Evolutionary conservation across 257 asterid genomes (phyloP), one percentile per base, ranked within the genome.

Genomic region (Solanum chiquidenum): DNA sequence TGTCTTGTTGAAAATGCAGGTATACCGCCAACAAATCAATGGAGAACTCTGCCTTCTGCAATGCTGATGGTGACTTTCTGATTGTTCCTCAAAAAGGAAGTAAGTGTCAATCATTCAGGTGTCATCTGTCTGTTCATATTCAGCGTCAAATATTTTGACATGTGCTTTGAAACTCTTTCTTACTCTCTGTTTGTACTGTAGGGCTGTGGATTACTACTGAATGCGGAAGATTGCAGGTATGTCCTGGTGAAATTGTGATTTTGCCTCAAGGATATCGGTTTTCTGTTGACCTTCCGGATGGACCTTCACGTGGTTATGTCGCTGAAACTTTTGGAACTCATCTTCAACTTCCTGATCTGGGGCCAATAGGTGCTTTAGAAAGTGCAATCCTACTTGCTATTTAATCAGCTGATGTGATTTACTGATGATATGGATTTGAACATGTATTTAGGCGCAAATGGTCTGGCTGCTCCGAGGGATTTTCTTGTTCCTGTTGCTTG

Each of bases 271-370:
- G 99, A 73, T 93, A 94, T 64, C 94, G 98, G 62, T 97, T 96
- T 89, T 90, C 90, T 86, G 89, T 97, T 88, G 96, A 96, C 91
- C 94, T 96, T 80, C 99, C 98, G 12, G 98, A 97, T 84, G 99
- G 98, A 83, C 94, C 98, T 60, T 95, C 99, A 37, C 96, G 96
- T 89, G 99, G 99, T 83, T 97, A 97, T 82, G 91, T 95, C 68
- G 96, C 99, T 88, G 99, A 97, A 91, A 94, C 93, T 88, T 97
- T 95, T 72, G 99, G 99, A 90, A 89, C 96, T 60, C 99, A 97
- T 95, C 94, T 95, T 89, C 98, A 97, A 85, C 99, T 97, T 91
- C 99, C 99, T 52, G 99, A 97, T 86, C 98, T 97, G 88, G 99
- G 99, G 84, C 98, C 98, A 85, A 96, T 96, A 92, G 99, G 99